phyloP scores from a whole-genome alignment of 2,329 filamentous ascomycete genomes.

The Aspergillus ochraceus region DNA sequence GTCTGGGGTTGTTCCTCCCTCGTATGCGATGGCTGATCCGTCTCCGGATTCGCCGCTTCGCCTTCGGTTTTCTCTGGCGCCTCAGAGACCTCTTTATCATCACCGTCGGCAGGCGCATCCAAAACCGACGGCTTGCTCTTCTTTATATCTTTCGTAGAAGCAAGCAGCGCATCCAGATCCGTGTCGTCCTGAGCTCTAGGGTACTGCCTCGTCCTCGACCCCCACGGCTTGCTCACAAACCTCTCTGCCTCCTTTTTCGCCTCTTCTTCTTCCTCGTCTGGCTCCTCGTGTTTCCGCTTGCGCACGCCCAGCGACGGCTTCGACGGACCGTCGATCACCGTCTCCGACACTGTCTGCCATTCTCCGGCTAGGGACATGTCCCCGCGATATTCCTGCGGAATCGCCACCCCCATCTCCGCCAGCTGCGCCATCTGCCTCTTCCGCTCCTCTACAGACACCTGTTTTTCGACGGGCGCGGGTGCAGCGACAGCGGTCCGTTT shows the following conservation, averaged over 20 bases:
- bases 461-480: conserved; percentile 28
- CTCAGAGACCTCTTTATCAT: background rate
- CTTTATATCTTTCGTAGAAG: conserved; percentile 41
- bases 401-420: conserved; percentile 78
- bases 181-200: conserved; percentile 40
- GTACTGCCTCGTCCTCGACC: conserved; percentile 42
- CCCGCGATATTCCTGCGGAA: conserved; percentile 74
- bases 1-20: conserved; percentile 8
- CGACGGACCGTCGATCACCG: conserved; percentile 36
- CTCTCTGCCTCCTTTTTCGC: conserved; percentile 31
- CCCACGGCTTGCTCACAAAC: conserved; percentile 45
- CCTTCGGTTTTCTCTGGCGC: conserved; percentile 18
- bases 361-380: conserved; percentile 88
- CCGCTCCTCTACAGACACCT: conserved; percentile 63
- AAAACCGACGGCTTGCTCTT: conserved; percentile 27
- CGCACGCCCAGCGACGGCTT: conserved; percentile 45
- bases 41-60: conserved; percentile 4
- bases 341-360: conserved; percentile 71
- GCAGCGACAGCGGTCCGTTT: conserved; percentile 34
- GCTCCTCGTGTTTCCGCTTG: conserved; percentile 45
- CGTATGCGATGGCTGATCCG: conserved; percentile 1
- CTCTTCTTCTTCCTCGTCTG: conserved; percentile 44
- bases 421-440: conserved; percentile 86
- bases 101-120: conserved; percentile 14
- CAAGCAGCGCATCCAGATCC: conserved; percentile 46